Percentiles rank a stretch among this genome's conserved stretches.
phyloP scores from a whole-genome alignment of 148 eudicot genomes.

The Vaccinium macrocarpon region DNA sequence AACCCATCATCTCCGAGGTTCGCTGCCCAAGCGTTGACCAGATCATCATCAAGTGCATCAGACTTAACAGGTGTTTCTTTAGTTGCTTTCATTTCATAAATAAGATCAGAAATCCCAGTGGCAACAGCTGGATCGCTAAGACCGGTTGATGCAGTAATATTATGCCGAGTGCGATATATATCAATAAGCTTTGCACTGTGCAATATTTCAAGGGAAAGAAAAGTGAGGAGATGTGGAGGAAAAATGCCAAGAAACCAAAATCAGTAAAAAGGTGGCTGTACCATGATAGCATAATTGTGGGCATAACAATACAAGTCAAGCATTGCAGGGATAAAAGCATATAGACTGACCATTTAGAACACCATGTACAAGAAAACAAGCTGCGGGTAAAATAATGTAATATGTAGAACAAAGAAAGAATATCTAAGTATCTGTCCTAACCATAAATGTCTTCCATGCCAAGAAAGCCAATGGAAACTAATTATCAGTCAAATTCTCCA shows the following conservation, averaged over 20 bases:
- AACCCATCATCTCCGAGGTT: slow-evolving; percentile 95
- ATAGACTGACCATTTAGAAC: not conserved
- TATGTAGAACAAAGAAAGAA: not conserved
- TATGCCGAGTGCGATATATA: slow-evolving; percentile 86
- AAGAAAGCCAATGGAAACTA: not conserved
- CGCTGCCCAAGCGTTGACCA: slow-evolving; percentile 97
- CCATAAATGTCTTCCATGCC: not conserved
- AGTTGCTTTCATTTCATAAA: slow-evolving; percentile 71
- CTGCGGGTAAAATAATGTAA: not conserved
- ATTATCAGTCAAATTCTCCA: not conserved
- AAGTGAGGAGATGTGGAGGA: not conserved
- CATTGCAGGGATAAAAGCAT: not conserved
- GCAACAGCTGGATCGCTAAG: slow-evolving; percentile 91
- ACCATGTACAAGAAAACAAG: not conserved
- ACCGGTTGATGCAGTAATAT: slow-evolving; percentile 80
- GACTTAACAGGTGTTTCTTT: slow-evolving; percentile 52
- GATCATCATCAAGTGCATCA: slow-evolving; percentile 86
- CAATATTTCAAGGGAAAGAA: slow-evolving; percentile 19
- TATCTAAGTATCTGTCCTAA: not conserved
- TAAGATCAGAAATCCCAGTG: slow-evolving; percentile 91
- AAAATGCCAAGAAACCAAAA: not conserved
- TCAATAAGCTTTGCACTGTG: slow-evolving; percentile 89
- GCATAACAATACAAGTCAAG: slow-evolving; percentile 9
- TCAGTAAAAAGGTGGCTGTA: not conserved
- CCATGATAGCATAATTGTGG: not conserved